phyloP scores from a whole-genome alignment of 2,329 filamentous ascomycete genomes.

The Botrytis byssoidea region DNA sequence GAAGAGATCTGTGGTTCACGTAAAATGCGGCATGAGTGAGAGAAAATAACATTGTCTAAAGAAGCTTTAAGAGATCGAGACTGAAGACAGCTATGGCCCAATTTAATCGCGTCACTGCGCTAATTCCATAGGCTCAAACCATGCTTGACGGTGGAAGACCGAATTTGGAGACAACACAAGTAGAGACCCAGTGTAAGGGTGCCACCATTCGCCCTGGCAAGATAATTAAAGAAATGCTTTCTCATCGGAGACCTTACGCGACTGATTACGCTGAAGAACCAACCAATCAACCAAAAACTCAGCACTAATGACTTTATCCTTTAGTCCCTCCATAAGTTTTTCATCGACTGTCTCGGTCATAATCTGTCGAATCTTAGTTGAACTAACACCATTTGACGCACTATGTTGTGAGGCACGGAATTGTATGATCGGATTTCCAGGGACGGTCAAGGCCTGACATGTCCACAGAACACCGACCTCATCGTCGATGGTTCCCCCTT shows the following conservation, averaged over 20 bases:
- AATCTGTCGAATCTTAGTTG: conserved; percentile 5
- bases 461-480: not conserved
- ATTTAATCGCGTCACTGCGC: too few species aligned
- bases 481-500: not conserved
- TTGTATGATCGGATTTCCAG: not conserved
- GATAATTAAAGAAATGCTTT: not conserved
- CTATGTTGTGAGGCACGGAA: not conserved
- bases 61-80: too few species aligned
- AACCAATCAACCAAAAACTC: not conserved
- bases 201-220: not conserved
- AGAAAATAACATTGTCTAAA: not conserved
- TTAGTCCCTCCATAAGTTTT: not conserved
- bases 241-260: not conserved
- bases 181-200: fast-evolving
- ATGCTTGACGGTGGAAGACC: not conserved
- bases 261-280: not conserved
- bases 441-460: not conserved
- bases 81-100: too few species aligned
- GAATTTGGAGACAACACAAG: too few species aligned
- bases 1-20: not conserved
- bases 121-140: too few species aligned
- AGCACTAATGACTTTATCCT: conserved; percentile 1
- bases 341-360: not conserved
- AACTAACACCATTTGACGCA: conserved; percentile 4
- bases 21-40: fast-evolving